Evolutionary conservation across 805 yeast genomes (phyloP), one percentile per base, ranked within the genome.

Genomic region (Wickerhamiella lipophila): DNA sequence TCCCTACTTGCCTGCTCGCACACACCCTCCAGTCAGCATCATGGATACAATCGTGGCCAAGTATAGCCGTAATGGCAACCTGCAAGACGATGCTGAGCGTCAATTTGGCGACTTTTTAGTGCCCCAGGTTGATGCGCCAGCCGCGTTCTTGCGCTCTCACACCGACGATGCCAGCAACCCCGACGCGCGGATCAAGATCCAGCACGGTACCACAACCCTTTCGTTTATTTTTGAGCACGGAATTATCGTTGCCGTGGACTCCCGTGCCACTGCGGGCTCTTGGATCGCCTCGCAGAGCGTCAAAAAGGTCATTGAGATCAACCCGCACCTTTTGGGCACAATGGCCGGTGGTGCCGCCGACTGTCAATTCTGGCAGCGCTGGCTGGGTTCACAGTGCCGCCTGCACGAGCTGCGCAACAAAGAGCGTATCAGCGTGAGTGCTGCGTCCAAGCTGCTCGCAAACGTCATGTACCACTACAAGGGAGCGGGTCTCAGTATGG

Each of bases 341-440:
- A 80, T 92, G 96, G 98, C 98, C 29, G 98, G 98, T 69, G 97
- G 97, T 71, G 98, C 98, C 45, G 97, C 97, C 27, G 98, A 92
- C 69, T 92, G 98, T 73, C 98, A 92, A 67, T 92, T 74, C 68
- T 92, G 98, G 98, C 97, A 92, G 69, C 85, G 96, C 32, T 92
- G 97, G 97, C 75, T 92, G 52, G 98, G 98, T 54, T 72, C 95
- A 15, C 96, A 92, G 68, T 89, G 97, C 71, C 74, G 98, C 61
- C 69, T 92, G 60, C 94, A 88, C 66, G 98, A 92, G 66, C 74
- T 92, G 60, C 77, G 95, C 63, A 92, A 89, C 65, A 88, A 89
- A 68, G 89, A 87, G 68, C 77, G 98, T 59, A 92, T 92, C 56
- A 78, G 92, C 4, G 97, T 89, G 34, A 92, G 96, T 27, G 95